Evolutionary conservation across 345 rosid genomes (phyloP), one percentile per base, ranked within the genome.

Genomic region (Eucalyptus dawsonii): DNA sequence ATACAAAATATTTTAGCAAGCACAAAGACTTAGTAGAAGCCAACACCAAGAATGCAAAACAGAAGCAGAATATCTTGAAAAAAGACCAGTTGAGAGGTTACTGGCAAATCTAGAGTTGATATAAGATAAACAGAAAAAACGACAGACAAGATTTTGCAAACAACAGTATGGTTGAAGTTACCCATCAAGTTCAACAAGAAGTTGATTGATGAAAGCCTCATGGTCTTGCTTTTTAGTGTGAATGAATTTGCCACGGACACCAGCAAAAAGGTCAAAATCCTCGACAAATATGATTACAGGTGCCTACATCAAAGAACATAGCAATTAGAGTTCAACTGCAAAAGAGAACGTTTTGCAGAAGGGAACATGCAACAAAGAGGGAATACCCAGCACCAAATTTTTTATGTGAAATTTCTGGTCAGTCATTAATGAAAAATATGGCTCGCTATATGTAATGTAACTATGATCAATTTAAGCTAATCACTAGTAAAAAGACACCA

Each of bases 131-230:
- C 29, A 76, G 47, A 40, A 76, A 76, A 65, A 76, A 40, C 9
- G 8, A 21, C 14, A 72, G 83, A 76, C 51, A 54, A 83, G 13
- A 51, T 29, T 69, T 81, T 27, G 31, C 80, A 81, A 58, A 49
- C 19, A 86, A 83, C 89, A 90, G 86, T 88, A 88, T 88, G 14
- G 65, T 50, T 62, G 89, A 27, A 91, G 87, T 93, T 95, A 97
- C 99, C 99, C 99, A 88, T 97, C 99, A 92, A 97, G 98, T 93
- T 97, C 99, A 94, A 97, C 99, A 80, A 97, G 97, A 88, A 97
- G 99, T 92, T 97, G 99, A 91, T 97, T 97, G 88, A 97, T 97
- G 91, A 97, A 96, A 93, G 99, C 94, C 93, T 97, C 99, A 88
- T 97, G 99, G 90, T 97, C 99, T 91, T 97, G 99, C 91, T 95